phyloP scores from a whole-genome alignment of 2,329 filamentous ascomycete genomes.

The Myotisia sp. region DNA sequence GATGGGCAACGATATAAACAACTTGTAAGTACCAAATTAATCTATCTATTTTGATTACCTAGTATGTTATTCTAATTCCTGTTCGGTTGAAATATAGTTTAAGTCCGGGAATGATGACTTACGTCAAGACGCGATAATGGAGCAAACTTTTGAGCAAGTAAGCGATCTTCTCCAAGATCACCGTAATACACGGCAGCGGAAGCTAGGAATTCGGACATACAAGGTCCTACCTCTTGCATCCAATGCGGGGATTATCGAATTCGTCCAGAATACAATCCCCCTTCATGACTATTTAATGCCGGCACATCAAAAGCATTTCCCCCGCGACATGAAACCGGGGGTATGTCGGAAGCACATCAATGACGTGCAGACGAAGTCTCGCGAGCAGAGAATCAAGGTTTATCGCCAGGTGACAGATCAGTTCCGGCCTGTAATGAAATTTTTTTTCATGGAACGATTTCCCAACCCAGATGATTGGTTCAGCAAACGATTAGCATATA shows the following conservation, averaged over 20 bases:
- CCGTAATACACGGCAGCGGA: constrained; percentile 71
- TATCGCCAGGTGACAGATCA: constrained; percentile 66
- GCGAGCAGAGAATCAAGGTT: constrained; percentile 55
- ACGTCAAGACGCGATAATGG: constrained; percentile 96
- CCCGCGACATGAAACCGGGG: constrained; percentile 62
- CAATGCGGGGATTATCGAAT: constrained; percentile 84
- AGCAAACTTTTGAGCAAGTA: constrained; percentile 95
- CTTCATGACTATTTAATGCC: constrained; percentile 86
- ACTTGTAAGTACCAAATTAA: constrained; percentile 40
- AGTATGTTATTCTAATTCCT: constrained; percentile 7
- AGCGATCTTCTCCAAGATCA: constrained; percentile 79
- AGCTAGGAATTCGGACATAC: constrained; percentile 85
- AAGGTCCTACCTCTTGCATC: constrained; percentile 84
- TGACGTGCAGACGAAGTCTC: constrained; percentile 53
- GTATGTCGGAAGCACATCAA: constrained; percentile 68
- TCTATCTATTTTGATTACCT: constrained; percentile 2
- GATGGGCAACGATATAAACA: constrained; percentile 75
- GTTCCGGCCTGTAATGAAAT: constrained; percentile 86
- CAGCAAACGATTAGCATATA: constrained; percentile 73
- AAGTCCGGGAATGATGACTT: constrained; percentile 95
- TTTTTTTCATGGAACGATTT: constrained; percentile 95
- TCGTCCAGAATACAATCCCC: constrained; percentile 84
- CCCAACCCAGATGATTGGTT: constrained; percentile 95
- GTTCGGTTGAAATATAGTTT: constrained; percentile 35
- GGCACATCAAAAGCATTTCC: constrained; percentile 74